phyloP scores from a whole-genome alignment of 768 basidiomycete genomes.

The Scleroderma bovista region DNA sequence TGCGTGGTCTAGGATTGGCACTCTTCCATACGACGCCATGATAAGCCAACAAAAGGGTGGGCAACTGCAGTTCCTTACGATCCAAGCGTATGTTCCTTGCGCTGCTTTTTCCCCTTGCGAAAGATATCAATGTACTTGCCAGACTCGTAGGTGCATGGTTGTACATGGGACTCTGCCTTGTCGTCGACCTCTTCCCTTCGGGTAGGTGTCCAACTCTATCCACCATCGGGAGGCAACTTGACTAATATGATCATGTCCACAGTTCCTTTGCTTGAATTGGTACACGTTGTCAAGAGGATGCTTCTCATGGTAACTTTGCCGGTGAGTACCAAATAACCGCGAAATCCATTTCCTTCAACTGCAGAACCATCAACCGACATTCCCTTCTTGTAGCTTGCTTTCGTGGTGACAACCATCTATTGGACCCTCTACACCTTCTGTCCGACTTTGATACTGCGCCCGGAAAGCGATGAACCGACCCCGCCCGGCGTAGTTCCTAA shows the following conservation, averaged over 20 bases:
- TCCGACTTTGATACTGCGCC: slow-evolving; percentile 53
- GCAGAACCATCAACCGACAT: background rate
- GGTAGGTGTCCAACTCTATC: slow-evolving; percentile 26
- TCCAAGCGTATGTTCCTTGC: slow-evolving; percentile 53
- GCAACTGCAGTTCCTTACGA: slow-evolving; percentile 69
- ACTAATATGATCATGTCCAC: background rate
- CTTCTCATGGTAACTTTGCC: slow-evolving; percentile 64
- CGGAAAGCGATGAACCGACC: background rate
- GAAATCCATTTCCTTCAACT: background rate
- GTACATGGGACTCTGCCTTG: slow-evolving; percentile 36
- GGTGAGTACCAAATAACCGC: slow-evolving; percentile 29
- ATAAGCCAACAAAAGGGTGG: slow-evolving; percentile 54
- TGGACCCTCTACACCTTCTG: slow-evolving; percentile 55
- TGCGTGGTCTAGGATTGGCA: background rate
- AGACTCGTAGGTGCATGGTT: slow-evolving; percentile 35
- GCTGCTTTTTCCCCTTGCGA: background rate
- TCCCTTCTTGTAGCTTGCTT: slow-evolving; percentile 28
- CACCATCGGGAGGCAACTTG: background rate
- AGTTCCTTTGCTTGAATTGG: slow-evolving; percentile 1
- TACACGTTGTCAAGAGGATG: slow-evolving; percentile 46
- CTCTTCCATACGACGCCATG: slow-evolving; percentile 18
- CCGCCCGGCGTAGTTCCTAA: slow-evolving; percentile 3
- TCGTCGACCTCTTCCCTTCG: slow-evolving; percentile 37
- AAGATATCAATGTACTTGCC: slow-evolving; percentile 4
- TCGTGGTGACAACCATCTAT: slow-evolving; percentile 56